Evolutionary conservation across 208 protist genomes (phyloP).

Genomic region (Leishmania martiniquensis): DNA sequence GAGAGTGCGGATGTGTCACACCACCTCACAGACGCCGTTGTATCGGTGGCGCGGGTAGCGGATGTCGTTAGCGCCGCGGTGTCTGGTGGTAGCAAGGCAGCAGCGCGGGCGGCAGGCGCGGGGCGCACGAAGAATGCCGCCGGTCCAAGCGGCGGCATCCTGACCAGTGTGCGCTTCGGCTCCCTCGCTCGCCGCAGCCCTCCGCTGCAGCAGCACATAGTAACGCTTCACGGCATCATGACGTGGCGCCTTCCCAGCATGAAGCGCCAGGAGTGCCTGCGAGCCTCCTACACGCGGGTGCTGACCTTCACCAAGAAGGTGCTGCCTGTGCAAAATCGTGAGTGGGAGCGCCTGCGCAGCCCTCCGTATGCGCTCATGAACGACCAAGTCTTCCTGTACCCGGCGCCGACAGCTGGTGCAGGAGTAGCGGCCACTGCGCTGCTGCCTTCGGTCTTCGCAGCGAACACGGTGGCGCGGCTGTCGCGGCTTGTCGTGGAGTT

Average conservation of each 20-base stretch:
- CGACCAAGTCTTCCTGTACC: conserved; percentile 67
- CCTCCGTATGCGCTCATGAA: conserved; percentile 70
- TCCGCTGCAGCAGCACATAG: conserved; percentile 42
- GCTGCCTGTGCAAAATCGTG: conserved; percentile 51
- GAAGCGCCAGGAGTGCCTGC: conserved; percentile 45
- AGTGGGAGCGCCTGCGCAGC: conserved; percentile 64
- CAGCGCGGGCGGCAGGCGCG: neutral
- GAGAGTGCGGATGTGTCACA: conserved; percentile 63
- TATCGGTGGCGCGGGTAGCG: conserved; percentile 38
- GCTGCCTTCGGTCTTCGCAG: conserved; percentile 22
- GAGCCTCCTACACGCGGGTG: conserved; percentile 63
- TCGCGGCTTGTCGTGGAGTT: conserved; percentile 74
- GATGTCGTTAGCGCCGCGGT: neutral
- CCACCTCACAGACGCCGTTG: conserved; percentile 53
- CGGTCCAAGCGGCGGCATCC: neutral
- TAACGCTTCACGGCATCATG: conserved; percentile 82
- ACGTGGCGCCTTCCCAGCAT: conserved; percentile 84
- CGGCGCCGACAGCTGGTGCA: conserved; percentile 7
- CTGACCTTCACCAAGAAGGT: conserved; percentile 64
- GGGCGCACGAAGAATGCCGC: conserved; percentile 7
- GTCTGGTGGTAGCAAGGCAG: neutral
- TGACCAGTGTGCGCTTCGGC: conserved; percentile 10
- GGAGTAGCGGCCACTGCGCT: neutral
- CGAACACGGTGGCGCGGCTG: conserved; percentile 40
- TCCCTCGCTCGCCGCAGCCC: conserved; percentile 5